phyloP scores from a whole-genome alignment of 805 yeast species.

The Pichia kluyveri region DNA sequence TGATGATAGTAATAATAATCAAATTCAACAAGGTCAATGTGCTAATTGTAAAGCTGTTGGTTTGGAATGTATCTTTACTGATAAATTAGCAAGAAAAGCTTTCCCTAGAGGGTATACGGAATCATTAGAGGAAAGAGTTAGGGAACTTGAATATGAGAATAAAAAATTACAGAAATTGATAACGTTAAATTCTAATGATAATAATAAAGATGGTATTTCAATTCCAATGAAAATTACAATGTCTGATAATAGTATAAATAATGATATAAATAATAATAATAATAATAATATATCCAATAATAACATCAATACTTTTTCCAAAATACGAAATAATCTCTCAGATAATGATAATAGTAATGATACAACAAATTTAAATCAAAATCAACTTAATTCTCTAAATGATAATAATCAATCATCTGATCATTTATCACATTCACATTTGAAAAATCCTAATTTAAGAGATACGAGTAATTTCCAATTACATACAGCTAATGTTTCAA shows the following conservation, averaged over 20 bases:
- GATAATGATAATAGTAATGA: too few species aligned
- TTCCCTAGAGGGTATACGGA: constrained; percentile 92
- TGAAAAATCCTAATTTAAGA: too few species aligned
- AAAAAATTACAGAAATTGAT: constrained; percentile 55
- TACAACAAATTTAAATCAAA: too few species aligned
- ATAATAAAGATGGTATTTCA: not conserved
- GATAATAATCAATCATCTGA: too few species aligned
- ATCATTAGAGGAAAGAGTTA: constrained; percentile 76
- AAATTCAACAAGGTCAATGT: constrained; percentile 34
- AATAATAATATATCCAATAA: too few species aligned
- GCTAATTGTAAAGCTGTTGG: constrained; percentile 80
- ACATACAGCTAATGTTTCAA: constrained; percentile 24
- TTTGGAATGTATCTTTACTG: constrained; percentile 81
- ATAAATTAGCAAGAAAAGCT: constrained; percentile 74
- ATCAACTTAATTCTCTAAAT: too few species aligned
- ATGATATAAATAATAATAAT: not conserved
- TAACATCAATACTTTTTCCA: too few species aligned
- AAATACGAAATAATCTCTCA: too few species aligned
- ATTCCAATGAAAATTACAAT: not conserved
- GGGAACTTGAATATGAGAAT: constrained; percentile 79
- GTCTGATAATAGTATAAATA: not conserved
- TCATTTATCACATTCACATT: too few species aligned
- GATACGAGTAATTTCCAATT: constrained; percentile 2
- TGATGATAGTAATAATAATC: constrained; percentile 18
- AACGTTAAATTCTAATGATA: constrained; percentile 33